These are phyloP conservation scores for Lentinula aciculospora DNA, from an alignment of 768 basidiomycete species.

Conservation along the genomic window DNA sequence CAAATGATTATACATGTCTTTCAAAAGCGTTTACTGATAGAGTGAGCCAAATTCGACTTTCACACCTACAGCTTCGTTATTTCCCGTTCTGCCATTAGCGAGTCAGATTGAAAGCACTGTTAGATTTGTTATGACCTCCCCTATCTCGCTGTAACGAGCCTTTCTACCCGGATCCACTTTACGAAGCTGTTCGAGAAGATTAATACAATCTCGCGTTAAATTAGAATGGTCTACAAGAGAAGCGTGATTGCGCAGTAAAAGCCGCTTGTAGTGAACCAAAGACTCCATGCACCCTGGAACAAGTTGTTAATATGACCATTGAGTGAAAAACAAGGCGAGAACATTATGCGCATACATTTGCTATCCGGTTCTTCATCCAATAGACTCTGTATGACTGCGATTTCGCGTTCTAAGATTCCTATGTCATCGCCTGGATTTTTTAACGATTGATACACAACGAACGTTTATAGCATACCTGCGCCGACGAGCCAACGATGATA, in stretches of 20 bases:
- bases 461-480: constrained; percentile 39
- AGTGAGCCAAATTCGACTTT: background rate
- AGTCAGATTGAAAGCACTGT: background rate
- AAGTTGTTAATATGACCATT: constrained; percentile 3
- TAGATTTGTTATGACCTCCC: constrained; percentile 28
- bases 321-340: background rate
- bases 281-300: constrained; percentile 90
- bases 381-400: constrained; percentile 74
- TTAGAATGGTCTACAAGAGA: constrained; percentile 23
- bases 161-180: constrained; percentile 61
- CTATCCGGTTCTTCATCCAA: constrained; percentile 87
- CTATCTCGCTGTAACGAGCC: constrained; percentile 63
- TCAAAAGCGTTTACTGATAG: background rate
- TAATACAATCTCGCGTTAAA: constrained; percentile 39
- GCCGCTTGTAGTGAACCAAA: constrained; percentile 73
- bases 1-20: background rate
- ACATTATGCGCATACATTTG: constrained; percentile 57
- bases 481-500: constrained; percentile 98
- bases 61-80: background rate
- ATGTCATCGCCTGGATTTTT: constrained; percentile 60
- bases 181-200: constrained; percentile 51
- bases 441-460: too few species aligned
- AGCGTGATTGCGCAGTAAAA: constrained; percentile 51
- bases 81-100: background rate
- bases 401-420: constrained; percentile 64